Conservation (phyloP, 306 rosid genomes). For the Corylus heterophylla region DNA sequence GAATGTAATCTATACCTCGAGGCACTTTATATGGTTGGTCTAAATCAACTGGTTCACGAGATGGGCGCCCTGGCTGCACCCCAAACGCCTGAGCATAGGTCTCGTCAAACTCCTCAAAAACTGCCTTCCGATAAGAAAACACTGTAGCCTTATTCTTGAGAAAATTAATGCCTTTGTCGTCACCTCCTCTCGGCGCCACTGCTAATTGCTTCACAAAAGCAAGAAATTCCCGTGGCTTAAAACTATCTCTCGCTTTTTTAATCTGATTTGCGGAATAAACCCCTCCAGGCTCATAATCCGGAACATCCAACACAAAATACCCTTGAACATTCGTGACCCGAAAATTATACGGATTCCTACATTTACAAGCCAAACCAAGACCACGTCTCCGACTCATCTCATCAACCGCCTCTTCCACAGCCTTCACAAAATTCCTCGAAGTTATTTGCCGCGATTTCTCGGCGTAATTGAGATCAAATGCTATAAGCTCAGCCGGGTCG, state of each 20-base stretch:
- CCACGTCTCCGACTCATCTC: constrained; percentile 76
- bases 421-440: constrained; percentile 66
- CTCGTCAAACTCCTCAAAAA: constrained; percentile 89
- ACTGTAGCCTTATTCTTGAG: constrained; percentile 60
- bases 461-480: constrained; percentile 62
- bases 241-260: constrained; percentile 57
- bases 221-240: constrained; percentile 57
- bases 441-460: constrained; percentile 76
- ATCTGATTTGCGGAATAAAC: constrained; percentile 72
- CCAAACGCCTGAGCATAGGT: constrained; percentile 97
- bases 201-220: constrained; percentile 78
- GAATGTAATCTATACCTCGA: constrained; percentile 60
- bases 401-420: constrained; percentile 94
- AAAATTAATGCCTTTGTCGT: constrained; percentile 52
- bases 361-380: constrained; percentile 69
- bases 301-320: constrained; percentile 75
- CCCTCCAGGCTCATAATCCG: constrained; percentile 74
- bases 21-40: constrained; percentile 51
- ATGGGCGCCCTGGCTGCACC: constrained; percentile 47
- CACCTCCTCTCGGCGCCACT: constrained; percentile 48
- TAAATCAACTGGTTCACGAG: constrained; percentile 35
- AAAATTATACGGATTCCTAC: constrained; percentile 67
- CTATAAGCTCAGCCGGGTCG: constrained; percentile 82
- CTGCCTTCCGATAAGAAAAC: constrained; percentile 58
- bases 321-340: constrained; percentile 51